phyloP scores from a whole-genome alignment of 768 basidiomycete species.

The Tricholoma flavovirens region DNA sequence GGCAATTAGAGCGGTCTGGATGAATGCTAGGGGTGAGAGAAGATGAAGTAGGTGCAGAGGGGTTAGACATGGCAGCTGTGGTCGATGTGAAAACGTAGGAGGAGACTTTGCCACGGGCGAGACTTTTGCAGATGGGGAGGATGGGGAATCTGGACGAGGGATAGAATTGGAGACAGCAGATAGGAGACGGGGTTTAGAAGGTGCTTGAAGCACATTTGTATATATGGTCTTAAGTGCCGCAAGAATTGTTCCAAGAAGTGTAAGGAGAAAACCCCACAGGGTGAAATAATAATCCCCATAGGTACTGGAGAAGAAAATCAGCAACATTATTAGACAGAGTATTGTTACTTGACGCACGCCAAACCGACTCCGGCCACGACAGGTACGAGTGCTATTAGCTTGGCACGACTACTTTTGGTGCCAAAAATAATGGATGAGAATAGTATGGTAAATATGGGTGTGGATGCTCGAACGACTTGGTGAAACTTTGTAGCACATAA shows the following conservation, averaged over 20 bases:
- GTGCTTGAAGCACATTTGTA: conserved; percentile 75
- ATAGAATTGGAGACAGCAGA: conserved; percentile 5
- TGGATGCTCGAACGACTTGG: conserved; percentile 90
- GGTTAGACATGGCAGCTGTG: conserved; percentile 24
- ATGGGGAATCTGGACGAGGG: neutral
- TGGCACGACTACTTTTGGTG: conserved; percentile 50
- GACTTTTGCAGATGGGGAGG: neutral
- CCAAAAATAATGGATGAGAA: conserved; percentile 69
- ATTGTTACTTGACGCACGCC: conserved; percentile 49
- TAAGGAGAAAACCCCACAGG: conserved; percentile 75
- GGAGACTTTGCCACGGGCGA: neutral
- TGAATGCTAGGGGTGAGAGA: conserved; percentile 88
- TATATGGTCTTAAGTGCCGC: conserved; percentile 92
- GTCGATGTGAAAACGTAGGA: neutral
- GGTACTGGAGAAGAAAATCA: conserved; percentile 45
- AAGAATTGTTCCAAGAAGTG: conserved; percentile 84
- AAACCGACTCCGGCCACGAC: conserved; percentile 89
- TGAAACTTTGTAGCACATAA: conserved; percentile 61
- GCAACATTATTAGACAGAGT: neutral
- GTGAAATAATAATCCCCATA: conserved; percentile 97
- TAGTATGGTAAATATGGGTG: conserved; percentile 87
- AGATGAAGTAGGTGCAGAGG: conserved; percentile 85
- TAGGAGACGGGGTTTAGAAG: conserved; percentile 10
- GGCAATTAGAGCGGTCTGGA: conserved; percentile 78
- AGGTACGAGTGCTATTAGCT: conserved; percentile 70